Evolutionary conservation across 768 basidiomycete genomes (phyloP).

Genomic region (Podaxis sp.): DNA sequence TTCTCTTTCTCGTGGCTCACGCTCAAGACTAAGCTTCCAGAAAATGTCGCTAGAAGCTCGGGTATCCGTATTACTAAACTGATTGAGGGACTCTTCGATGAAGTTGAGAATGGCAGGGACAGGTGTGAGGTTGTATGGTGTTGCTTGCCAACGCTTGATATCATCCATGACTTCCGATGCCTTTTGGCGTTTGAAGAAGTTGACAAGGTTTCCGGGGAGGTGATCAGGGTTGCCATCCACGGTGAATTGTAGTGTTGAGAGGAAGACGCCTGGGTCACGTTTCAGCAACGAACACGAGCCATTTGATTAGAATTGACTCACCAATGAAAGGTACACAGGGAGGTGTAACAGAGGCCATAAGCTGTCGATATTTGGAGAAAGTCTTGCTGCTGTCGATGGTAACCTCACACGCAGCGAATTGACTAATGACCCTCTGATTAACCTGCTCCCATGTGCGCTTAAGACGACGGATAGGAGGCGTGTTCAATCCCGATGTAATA

Average conservation of each 20-base stretch:
- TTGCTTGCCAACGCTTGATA: slow-evolving; percentile 94
- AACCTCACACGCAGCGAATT: slow-evolving; percentile 80
- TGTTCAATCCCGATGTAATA: slow-evolving; percentile 91
- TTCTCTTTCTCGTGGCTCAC: slow-evolving; percentile 93
- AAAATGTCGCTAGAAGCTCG: slow-evolving; percentile 72
- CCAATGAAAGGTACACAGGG: slow-evolving; percentile 98
- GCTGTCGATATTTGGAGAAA: slow-evolving; percentile 87
- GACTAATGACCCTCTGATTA: slow-evolving; percentile 67
- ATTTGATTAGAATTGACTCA: slow-evolving; percentile 35
- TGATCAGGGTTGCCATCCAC: slow-evolving; percentile 94
- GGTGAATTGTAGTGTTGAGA: slow-evolving; percentile 96
- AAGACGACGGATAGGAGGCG: slow-evolving; percentile 87
- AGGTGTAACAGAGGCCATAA: slow-evolving; percentile 79
- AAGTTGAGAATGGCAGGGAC: slow-evolving; percentile 69
- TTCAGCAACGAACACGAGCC: background rate
- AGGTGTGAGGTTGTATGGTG: slow-evolving; percentile 80
- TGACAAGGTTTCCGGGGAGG: slow-evolving; percentile 73
- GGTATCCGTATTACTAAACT: slow-evolving; percentile 56
- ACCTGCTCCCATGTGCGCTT: slow-evolving; percentile 95
- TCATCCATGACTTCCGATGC: slow-evolving; percentile 96
- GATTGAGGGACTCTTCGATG: slow-evolving; percentile 76
- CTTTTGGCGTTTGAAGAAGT: slow-evolving; percentile 94
- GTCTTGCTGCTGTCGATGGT: slow-evolving; percentile 94
- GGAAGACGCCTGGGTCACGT: slow-evolving; percentile 76
- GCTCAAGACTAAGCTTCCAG: slow-evolving; percentile 82